These are phyloP conservation scores for Roridomyces roridus DNA, from an alignment of 768 basidiomycete genomes.

Conservation along the genomic window DNA sequence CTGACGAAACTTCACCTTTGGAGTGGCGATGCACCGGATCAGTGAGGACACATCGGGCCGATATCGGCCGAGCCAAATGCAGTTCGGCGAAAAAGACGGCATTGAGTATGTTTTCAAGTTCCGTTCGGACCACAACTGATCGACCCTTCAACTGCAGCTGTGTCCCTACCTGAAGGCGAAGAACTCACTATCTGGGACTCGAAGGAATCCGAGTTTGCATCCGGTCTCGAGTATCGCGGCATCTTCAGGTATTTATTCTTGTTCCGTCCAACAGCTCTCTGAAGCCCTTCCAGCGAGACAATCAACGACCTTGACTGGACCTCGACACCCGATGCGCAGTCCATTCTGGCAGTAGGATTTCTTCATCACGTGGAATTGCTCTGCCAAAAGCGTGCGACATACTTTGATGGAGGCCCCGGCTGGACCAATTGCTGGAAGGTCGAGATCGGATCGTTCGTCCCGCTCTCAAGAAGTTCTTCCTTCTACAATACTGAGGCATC, in stretches of 20 bases:
- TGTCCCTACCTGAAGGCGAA: slow-evolving; percentile 61
- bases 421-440: slow-evolving; percentile 79
- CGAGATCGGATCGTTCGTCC: slow-evolving; percentile 70
- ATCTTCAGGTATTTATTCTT: slow-evolving; percentile 55
- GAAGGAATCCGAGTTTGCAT: slow-evolving; percentile 90
- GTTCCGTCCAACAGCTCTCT: background rate
- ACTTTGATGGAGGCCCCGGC: slow-evolving; percentile 82
- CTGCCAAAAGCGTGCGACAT: slow-evolving; percentile 93
- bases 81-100: slow-evolving; percentile 94
- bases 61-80: slow-evolving; percentile 77
- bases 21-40: slow-evolving; percentile 74
- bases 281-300: slow-evolving; percentile 46
- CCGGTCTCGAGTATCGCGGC: slow-evolving; percentile 80
- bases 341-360: slow-evolving; percentile 91
- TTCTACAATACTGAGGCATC: background rate
- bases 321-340: slow-evolving; percentile 87
- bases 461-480: background rate
- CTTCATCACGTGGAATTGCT: slow-evolving; percentile 79
- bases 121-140: slow-evolving; percentile 2
- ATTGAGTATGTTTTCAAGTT: slow-evolving; percentile 58
- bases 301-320: slow-evolving; percentile 93
- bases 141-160: slow-evolving; percentile 51
- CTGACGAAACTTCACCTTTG: slow-evolving; percentile 44
- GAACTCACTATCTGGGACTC: slow-evolving; percentile 98
- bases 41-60: slow-evolving; percentile 72